phyloP scores from a whole-genome alignment of 108 stramenopile genomes.

The Schizochytrium sp. region DNA sequence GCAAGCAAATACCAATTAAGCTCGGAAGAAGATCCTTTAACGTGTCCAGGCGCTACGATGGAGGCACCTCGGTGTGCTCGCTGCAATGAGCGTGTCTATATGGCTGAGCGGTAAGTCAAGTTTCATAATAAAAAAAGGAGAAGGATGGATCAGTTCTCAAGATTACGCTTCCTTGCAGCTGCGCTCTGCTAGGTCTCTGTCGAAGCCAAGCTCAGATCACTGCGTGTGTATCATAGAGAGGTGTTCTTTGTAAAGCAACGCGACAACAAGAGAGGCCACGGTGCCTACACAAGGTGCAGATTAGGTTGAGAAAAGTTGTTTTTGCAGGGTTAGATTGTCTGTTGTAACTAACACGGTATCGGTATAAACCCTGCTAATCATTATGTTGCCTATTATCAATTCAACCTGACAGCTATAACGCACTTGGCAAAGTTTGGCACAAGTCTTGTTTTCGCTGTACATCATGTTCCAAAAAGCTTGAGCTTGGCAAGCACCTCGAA shows the following conservation, averaged over 20 bases:
- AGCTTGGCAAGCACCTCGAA: slow-evolving; percentile 57
- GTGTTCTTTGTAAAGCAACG: no score
- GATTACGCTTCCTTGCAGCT: neutral
- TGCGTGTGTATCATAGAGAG: no score
- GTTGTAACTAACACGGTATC: no score
- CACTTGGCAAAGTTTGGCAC: slow-evolving; percentile 31
- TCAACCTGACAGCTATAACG: neutral
- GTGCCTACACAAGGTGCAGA: no score
- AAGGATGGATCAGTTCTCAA: neutral
- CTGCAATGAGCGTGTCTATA: slow-evolving; percentile 23
- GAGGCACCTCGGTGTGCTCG: neutral
- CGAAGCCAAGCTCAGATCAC: no score
- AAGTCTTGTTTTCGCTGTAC: slow-evolving; percentile 43
- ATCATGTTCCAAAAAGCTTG: neutral
- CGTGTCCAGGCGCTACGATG: neutral
- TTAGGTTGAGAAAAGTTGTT: no score
- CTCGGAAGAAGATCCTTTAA: no score
- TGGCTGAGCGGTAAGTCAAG: neutral
- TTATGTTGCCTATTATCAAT: no score
- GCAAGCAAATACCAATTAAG: no score
- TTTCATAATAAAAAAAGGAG: neutral
- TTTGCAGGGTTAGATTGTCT: no score
- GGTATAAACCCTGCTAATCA: no score
- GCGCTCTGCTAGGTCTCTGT: neutral
- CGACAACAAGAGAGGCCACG: no score